Base-by-base conservation (phyloP, 805 yeast species). In the Ogataea trehaloabstinens region DNA sequence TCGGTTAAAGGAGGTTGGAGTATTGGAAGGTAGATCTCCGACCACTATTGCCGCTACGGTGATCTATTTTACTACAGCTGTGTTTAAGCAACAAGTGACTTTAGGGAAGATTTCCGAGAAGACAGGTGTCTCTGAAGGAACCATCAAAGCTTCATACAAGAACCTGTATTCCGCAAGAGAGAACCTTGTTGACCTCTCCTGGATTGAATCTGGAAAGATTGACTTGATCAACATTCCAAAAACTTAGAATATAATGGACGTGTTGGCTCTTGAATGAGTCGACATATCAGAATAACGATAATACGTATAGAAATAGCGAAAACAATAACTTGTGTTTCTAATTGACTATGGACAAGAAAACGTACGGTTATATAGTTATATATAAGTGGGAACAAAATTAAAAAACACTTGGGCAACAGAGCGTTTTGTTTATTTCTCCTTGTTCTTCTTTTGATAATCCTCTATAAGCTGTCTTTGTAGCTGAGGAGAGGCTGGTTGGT, bases 41-140 rank as follows among this genome's bases (percentile, higher is more conserved):
- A 90, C 90, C 38, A 91, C 99, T 25, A 88, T 93, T 56, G 97
- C 98, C 0, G 98, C 98, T 6, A 95, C 97, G 1, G 95, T 93
- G 4, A 91, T 93, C 34, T 93, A 91, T 65, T 82, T 93, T 85
- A 86, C 96, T 5, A 85, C 91, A 4, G 68, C 86, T n/a, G 67
- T 93, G n/a, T 90, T 90, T 60, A 85, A 85, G 31, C 81, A 82
- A 24, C 84, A 80, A 36, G 69, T 87, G 25, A 70, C 85, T 3
- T 90, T 96, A 0, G 66, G 83, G 2, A 84, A 79, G 55, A 91
- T 93, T 40, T 86, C 95, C 10, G 96, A 88, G 51, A 85, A 85
- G 52, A 78, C 96, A 13, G 98, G 96, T 51, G 98, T 93, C 15
- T 85, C 95, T 54, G 99, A 93, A 59, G 97, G 98, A 50, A 93